Evolutionary conservation across 2,329 filamentous ascomycete species (phyloP).

Genomic region (Penicillium brevicompactum): DNA sequence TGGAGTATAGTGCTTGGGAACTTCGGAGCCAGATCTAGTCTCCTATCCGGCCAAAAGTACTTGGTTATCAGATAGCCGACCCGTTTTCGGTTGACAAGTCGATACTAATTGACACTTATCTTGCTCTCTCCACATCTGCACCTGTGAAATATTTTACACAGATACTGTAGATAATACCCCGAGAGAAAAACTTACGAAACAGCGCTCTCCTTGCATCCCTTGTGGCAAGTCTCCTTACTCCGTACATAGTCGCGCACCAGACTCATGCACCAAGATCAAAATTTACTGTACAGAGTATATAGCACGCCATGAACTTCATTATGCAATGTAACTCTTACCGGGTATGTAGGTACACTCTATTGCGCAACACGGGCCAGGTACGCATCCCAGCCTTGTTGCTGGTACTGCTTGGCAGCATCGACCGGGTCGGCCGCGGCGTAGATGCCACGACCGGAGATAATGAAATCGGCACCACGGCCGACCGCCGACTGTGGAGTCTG

Average conservation of each 20-base stretch:
- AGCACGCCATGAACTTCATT: slow-evolving; percentile 3
- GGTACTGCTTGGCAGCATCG: slow-evolving; percentile 47
- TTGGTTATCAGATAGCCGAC: background rate
- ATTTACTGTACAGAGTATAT: background rate
- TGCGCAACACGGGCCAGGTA: slow-evolving; percentile 41
- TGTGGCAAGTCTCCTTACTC: background rate
- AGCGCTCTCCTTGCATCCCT: background rate
- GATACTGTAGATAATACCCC: too few relatives aligned
- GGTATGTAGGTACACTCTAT: slow-evolving; percentile 7
- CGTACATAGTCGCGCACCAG: background rate
- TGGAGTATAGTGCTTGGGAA: background rate
- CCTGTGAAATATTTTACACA: too few relatives aligned
- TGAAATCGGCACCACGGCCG: slow-evolving; percentile 50
- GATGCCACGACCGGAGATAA: slow-evolving; percentile 51
- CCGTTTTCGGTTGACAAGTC: too few relatives aligned
- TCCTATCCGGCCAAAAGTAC: background rate
- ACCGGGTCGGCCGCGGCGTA: slow-evolving; percentile 49
- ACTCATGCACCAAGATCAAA: too few relatives aligned
- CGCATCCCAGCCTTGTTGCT: slow-evolving; percentile 50
- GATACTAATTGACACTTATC: background rate
- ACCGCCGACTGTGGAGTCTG: slow-evolving; percentile 50
- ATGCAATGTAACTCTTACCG: background rate
- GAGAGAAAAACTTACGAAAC: too few relatives aligned
- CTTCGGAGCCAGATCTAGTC: background rate
- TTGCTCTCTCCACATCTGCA: background rate